Evolutionary conservation across 805 yeast species (phyloP), one percentile per base, ranked within the genome.

Genomic region (Candida railenensis): DNA sequence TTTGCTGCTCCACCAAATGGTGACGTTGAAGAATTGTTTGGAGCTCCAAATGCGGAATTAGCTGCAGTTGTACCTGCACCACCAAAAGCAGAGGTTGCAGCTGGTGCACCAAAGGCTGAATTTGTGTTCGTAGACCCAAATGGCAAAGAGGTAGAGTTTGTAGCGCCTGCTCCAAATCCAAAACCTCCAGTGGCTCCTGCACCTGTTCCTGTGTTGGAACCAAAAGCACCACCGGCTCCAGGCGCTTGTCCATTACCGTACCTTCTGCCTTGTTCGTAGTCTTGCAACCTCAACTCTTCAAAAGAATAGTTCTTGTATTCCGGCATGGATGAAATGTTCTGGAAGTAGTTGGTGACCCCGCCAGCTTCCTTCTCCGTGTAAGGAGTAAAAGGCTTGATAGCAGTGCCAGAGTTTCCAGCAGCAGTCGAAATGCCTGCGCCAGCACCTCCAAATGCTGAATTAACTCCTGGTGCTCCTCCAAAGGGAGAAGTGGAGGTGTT

Each of bases 241-340:
- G 61, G 42, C 3, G 61, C 48, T 30, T 46, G 50, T 1, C 58
- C 59, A 50, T 71, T 80, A 14, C 88, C 91, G 51, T 53, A 81
- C 49, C 81, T 76, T 59, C 94, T 76, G 45, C 80, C 81, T 52
- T 82, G 87, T 55, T 82, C 81, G 62, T 94, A 94, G 67, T 94
- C 99, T 63, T 86, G 92, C 55, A 78, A 71, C 61, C 99, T 80
- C 65, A 94, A 78, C 62, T 94, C 99, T 64, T 90, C 97, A 58
- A 83, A 79, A 0, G 96, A 87, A 56, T 66, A 87, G 55, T 83
- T 82, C 55, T 77, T 78, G 62, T 92, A 94, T 64, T 89, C 96
- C 3, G 96, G 96, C 97, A 94, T 91, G 39, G 88, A 79, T 9
- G 87, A 73, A 50, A 94, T 85, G 55, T 82, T 82, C 65, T 92